Percentiles rank a stretch among this genome's conserved stretches.
Conservation (phyloP, 2,329 filamentous ascomycete genomes). For the Ilyonectria destructans region DNA sequence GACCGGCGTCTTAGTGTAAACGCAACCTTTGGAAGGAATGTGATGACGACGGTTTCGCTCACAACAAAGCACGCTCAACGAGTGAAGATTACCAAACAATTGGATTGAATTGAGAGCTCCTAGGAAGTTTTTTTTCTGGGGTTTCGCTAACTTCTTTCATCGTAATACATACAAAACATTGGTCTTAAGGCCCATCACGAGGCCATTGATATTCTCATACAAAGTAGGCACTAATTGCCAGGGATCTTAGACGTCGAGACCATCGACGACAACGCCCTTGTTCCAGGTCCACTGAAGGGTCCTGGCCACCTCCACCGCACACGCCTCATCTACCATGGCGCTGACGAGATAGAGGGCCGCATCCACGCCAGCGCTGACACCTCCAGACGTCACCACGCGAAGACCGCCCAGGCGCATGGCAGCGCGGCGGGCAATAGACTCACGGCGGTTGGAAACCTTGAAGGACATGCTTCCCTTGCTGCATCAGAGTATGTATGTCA, state of each 20-base stretch:
- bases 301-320: conserved; percentile 82
- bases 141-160: conserved; percentile 46
- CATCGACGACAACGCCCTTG: conserved; percentile 88
- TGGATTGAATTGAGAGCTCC: conserved; percentile 50
- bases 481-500: conserved; percentile 40
- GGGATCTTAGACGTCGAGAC: conserved; percentile 81
- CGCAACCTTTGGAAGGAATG: conserved; percentile 18
- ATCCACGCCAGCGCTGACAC: conserved; percentile 86
- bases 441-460: conserved; percentile 83
- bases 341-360: conserved; percentile 89
- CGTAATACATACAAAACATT: conserved; percentile 49
- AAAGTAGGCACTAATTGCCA: conserved; percentile 50
- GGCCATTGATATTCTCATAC: conserved; percentile 46
- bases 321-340: conserved; percentile 84
- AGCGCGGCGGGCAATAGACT: conserved; percentile 85
- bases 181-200: conserved; percentile 44
- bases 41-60: conserved; percentile 6
- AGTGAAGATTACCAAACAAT: conserved; percentile 12
- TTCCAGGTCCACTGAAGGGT: conserved; percentile 87
- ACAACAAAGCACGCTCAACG: neutral
- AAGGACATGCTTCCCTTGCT: conserved; percentile 90
- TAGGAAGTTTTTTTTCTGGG: conserved; percentile 51
- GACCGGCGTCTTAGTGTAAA: conserved; percentile 9
- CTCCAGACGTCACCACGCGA: conserved; percentile 85
- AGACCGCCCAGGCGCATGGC: conserved; percentile 80